phyloP scores from a whole-genome alignment of 352 stramenopile genomes.

The Phytophthora parvispora region DNA sequence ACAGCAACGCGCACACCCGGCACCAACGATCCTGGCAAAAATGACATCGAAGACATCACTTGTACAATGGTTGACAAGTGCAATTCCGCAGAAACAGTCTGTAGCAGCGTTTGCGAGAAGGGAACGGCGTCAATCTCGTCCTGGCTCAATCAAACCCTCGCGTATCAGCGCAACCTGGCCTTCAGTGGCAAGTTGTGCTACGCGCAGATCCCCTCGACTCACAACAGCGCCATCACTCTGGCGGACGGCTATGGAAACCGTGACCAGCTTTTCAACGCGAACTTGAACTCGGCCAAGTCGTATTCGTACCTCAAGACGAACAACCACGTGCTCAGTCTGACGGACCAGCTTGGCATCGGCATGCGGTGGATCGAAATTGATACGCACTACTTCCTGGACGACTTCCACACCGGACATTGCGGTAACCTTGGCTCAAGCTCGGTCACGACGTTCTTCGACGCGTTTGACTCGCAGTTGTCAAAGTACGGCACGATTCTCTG shows the following conservation, averaged over 20 bases:
- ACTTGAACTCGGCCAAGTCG: constrained; percentile 47
- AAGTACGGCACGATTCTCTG: constrained; percentile 58
- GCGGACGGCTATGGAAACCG: constrained; percentile 67
- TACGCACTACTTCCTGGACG: constrained; percentile 70
- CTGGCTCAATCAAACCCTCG: constrained; percentile 55
- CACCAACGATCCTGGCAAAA: constrained; percentile 54
- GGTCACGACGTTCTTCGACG: constrained; percentile 47
- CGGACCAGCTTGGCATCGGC: constrained; percentile 66
- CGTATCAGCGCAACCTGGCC: constrained; percentile 58
- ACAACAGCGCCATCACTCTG: constrained; percentile 73
- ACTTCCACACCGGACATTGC: constrained; percentile 71
- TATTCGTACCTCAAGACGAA: constrained; percentile 75
- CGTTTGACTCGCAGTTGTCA: constrained; percentile 46
- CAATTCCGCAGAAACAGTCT: constrained; percentile 43
- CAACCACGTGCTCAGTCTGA: constrained; percentile 70
- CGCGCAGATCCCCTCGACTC: constrained; percentile 56
- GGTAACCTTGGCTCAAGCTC: constrained; percentile 52
- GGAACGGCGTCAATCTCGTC: constrained; percentile 39
- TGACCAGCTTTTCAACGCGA: constrained; percentile 67
- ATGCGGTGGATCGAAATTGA: constrained; percentile 74
- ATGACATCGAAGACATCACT: constrained; percentile 37
- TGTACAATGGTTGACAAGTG: constrained; percentile 52
- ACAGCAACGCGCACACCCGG: constrained; percentile 37
- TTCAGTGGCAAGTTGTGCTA: constrained; percentile 53
- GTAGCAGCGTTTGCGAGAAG: constrained; percentile 57